Conservation (phyloP, 2,329 filamentous ascomycete species). For the Fusarium albosuccineum region DNA sequence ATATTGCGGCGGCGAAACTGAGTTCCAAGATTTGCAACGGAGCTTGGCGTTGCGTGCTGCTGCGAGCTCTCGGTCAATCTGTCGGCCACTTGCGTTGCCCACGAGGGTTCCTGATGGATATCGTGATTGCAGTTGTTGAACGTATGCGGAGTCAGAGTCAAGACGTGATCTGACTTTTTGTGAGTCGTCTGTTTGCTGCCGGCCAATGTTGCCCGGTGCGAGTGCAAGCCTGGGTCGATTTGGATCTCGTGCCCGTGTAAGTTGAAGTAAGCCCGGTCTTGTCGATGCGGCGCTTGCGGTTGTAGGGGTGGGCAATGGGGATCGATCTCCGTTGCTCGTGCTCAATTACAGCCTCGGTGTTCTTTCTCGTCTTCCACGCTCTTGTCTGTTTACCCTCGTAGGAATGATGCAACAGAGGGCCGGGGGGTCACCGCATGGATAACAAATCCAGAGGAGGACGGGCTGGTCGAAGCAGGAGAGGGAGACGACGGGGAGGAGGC, state of each 20-base stretch:
- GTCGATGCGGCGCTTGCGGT: constrained; percentile 21
- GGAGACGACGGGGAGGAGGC: constrained; percentile 30
- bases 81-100: constrained; percentile 17
- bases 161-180: constrained; percentile 10
- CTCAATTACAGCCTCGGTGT: constrained; percentile 17
- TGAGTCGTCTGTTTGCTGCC: constrained; percentile 10
- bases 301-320: constrained; percentile 10
- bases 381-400: constrained; percentile 15
- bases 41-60: constrained; percentile 21
- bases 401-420: constrained; percentile 14
- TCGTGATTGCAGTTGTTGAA: constrained; percentile 25
- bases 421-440: constrained; percentile 24
- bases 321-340: constrained; percentile 26
- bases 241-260: constrained; percentile 41
- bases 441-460: constrained; percentile 21
- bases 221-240: constrained; percentile 22
- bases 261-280: constrained; percentile 1
- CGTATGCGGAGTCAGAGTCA: background rate
- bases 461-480: constrained; percentile 32
- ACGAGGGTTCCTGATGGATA: constrained; percentile 23
- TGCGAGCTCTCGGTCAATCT: constrained; percentile 16
- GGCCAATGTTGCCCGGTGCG: constrained; percentile 7
- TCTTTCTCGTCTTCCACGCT: constrained; percentile 8
- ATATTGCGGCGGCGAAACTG: constrained; percentile 27
- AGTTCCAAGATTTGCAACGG: constrained; percentile 22